These are phyloP conservation scores for Talaromyces adpressus DNA, from an alignment of 495 filamentous ascomycete genomes.

Conservation along the genomic window DNA sequence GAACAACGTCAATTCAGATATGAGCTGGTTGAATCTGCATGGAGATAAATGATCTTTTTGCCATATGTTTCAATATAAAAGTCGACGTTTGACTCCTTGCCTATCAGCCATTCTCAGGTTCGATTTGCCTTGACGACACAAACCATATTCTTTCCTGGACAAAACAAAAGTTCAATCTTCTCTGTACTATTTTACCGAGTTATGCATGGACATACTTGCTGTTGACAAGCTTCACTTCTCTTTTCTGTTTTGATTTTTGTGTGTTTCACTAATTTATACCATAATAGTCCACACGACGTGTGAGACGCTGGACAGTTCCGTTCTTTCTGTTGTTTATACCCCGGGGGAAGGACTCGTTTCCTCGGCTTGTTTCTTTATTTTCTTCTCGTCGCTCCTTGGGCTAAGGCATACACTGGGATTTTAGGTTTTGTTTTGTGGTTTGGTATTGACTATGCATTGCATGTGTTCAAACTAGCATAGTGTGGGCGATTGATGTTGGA, in stretches of 20 bases:
- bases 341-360: background rate
- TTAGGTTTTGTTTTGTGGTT: background rate
- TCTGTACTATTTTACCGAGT: slow-evolving; percentile 7
- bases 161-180: background rate
- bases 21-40: slow-evolving; percentile 71
- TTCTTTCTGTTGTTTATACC: background rate
- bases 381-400: background rate
- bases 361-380: background rate
- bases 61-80: background rate
- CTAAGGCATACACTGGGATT: background rate
- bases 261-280: background rate
- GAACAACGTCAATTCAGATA: slow-evolving; percentile 45
- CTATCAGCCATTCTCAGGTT: background rate
- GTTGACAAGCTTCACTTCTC: background rate
- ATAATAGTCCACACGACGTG: slow-evolving; percentile 6
- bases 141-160: background rate
- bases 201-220: slow-evolving; percentile 3
- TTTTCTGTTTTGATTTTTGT: background rate
- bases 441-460: slow-evolving; percentile 2
- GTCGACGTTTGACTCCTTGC: background rate
- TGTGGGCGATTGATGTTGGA: background rate
- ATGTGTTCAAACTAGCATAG: background rate
- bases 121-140: background rate
- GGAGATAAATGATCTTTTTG: slow-evolving; percentile 21
- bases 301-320: background rate